phyloP scores from a whole-genome alignment of 2,329 filamentous ascomycete species.

The Neofusicoccum sp. region DNA sequence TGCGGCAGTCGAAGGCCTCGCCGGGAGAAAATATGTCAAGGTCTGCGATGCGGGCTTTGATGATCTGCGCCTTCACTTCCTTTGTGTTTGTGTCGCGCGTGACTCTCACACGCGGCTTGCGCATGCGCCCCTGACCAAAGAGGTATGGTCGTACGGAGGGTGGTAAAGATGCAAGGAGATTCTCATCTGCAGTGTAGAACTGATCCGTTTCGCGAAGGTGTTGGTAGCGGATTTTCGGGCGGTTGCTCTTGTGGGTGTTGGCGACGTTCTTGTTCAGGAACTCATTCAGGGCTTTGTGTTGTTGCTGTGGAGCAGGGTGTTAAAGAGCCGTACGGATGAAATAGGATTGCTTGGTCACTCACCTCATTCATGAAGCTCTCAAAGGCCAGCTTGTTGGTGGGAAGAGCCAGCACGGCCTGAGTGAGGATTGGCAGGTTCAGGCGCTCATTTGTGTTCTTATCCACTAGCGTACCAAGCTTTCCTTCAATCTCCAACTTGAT shows the following conservation, averaged over 20 bases:
- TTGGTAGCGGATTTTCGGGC: slow-evolving; percentile 71
- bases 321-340: neutral
- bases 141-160: slow-evolving; percentile 46
- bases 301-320: slow-evolving; percentile 50
- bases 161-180: slow-evolving; percentile 30
- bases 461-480: slow-evolving; percentile 80
- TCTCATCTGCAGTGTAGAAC: slow-evolving; percentile 56
- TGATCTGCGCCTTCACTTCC: slow-evolving; percentile 73
- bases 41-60: slow-evolving; percentile 86
- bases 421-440: slow-evolving; percentile 65
- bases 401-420: slow-evolving; percentile 52
- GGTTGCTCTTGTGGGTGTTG: slow-evolving; percentile 44
- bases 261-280: slow-evolving; percentile 72
- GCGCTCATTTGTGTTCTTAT: slow-evolving; percentile 68
- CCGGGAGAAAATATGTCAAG: slow-evolving; percentile 81
- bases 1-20: slow-evolving; percentile 80
- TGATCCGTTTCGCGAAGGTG: slow-evolving; percentile 81
- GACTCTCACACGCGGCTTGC: slow-evolving; percentile 46
- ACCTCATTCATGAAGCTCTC: slow-evolving; percentile 70
- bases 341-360: slow-evolving; percentile 29
- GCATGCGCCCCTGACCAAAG: slow-evolving; percentile 18
- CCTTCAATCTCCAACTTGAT: slow-evolving; percentile 85
- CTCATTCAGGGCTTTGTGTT: slow-evolving; percentile 80
- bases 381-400: slow-evolving; percentile 61
- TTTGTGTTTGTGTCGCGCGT: slow-evolving; percentile 72